Percentiles rank a stretch among this genome's conserved stretches.
Conservation (phyloP, 129 eudicot species). For the Lonicera japonica region DNA sequence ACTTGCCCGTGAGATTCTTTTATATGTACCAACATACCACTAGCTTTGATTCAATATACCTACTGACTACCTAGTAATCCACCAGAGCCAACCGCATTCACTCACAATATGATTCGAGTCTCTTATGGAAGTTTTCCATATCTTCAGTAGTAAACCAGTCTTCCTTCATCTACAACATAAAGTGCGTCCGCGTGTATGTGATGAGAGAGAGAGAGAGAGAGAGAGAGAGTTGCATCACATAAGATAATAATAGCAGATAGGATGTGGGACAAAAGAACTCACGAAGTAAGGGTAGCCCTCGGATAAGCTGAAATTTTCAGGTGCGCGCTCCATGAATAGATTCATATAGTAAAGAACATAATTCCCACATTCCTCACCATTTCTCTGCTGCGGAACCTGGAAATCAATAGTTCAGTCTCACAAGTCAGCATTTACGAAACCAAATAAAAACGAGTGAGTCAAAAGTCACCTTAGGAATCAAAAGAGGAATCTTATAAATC, state of each 20-base stretch:
- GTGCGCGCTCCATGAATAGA: constrained; percentile 50
- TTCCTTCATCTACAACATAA: constrained; percentile 43
- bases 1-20: neutral
- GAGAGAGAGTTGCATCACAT: neutral
- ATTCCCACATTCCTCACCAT: constrained; percentile 38
- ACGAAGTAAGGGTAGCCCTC: constrained; percentile 63
- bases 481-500: constrained; percentile 51
- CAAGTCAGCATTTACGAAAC: neutral
- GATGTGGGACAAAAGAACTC: constrained; percentile 19
- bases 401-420: constrained; percentile 8
- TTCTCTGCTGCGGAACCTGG: constrained; percentile 79
- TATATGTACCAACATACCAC: constrained; percentile 1
- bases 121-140: constrained; percentile 29
- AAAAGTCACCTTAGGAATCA: constrained; percentile 60
- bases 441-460: constrained; percentile 1
- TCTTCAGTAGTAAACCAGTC: constrained; percentile 46
- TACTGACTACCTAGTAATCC: neutral
- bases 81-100: neutral
- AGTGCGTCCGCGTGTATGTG: neutral
- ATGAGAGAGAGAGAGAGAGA: neutral
- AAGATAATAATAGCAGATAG: neutral
- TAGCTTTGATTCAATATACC: neutral
- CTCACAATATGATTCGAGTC: constrained; percentile 20
- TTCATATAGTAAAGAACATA: constrained; percentile 56
- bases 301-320: constrained; percentile 41